Percentiles rank a stretch among this genome's conserved stretches.
Conservation (phyloP, 139 green algal genomes). For the Chloropicon primus region DNA sequence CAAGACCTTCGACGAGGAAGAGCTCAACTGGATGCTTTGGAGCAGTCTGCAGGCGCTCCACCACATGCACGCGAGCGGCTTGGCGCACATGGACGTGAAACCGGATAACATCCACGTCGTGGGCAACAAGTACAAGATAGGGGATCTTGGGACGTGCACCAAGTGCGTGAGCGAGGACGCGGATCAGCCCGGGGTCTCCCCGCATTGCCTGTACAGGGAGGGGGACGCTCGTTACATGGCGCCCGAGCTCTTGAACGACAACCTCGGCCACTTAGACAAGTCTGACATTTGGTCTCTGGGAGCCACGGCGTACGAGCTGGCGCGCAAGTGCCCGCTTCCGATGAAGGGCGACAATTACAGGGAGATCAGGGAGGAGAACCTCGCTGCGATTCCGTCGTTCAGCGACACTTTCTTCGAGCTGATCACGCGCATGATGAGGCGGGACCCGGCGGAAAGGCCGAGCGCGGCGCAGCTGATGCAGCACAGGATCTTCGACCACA, state of each 20-base stretch:
- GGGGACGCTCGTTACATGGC: conserved; percentile 77
- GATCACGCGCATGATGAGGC: background rate
- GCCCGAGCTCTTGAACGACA: conserved; percentile 57
- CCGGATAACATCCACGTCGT: conserved; percentile 80
- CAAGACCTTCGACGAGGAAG: background rate
- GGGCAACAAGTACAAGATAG: background rate
- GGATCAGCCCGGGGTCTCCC: background rate
- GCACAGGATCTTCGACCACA: background rate
- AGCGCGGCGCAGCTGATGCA: background rate
- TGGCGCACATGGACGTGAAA: conserved; percentile 91
- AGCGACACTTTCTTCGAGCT: background rate
- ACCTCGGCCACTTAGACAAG: conserved; percentile 47
- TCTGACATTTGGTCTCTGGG: conserved; percentile 86
- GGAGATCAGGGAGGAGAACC: background rate
- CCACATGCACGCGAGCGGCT: conserved; percentile 57
- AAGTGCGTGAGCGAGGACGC: background rate
- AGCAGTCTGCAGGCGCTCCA: conserved; percentile 43
- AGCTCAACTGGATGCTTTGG: conserved; percentile 17
- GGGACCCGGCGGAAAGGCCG: background rate
- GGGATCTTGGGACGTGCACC: background rate
- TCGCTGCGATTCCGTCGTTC: background rate
- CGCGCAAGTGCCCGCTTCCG: conserved; percentile 35
- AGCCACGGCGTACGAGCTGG: conserved; percentile 65
- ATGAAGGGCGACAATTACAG: background rate
- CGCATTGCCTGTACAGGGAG: conserved; percentile 24